phyloP scores from a whole-genome alignment of 495 filamentous ascomycete species.

The Aspergillus bridgeri region DNA sequence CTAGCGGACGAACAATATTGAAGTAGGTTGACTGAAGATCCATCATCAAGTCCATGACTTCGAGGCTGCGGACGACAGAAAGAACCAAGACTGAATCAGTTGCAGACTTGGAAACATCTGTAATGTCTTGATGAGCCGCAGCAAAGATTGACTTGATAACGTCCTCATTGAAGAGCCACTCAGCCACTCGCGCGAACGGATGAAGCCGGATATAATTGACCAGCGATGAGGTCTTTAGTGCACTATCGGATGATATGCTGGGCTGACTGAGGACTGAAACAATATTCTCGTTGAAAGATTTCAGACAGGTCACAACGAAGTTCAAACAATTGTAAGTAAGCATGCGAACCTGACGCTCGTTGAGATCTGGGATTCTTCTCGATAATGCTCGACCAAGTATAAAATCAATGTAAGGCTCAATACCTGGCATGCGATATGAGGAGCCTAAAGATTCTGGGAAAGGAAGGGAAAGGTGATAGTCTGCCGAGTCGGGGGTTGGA shows the following conservation, averaged over 20 bases:
- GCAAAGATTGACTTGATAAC: constrained; percentile 75
- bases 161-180: constrained; percentile 95
- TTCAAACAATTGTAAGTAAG: constrained; percentile 74
- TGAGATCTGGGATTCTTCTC: constrained; percentile 54
- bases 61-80: constrained; percentile 67
- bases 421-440: constrained; percentile 73
- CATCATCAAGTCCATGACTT: constrained; percentile 76
- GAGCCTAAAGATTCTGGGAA: constrained; percentile 88
- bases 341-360: constrained; percentile 58
- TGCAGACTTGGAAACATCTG: constrained; percentile 60
- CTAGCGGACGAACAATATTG: constrained; percentile 73
- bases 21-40: constrained; percentile 89
- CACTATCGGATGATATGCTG: constrained; percentile 65
- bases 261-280: constrained; percentile 76
- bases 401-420: constrained; percentile 92
- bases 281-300: constrained; percentile 87
- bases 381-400: constrained; percentile 71
- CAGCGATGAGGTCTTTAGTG: constrained; percentile 66
- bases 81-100: constrained; percentile 72
- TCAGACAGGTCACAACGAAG: constrained; percentile 70
- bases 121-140: constrained; percentile 67
- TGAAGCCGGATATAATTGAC: constrained; percentile 78
- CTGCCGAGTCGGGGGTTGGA: constrained; percentile 49
- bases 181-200: constrained; percentile 88
- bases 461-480: constrained; percentile 62